Percentiles rank a stretch among this genome's conserved stretches.
Conservation (phyloP, 2,329 filamentous ascomycete genomes). For the Botrytis cinerea region DNA sequence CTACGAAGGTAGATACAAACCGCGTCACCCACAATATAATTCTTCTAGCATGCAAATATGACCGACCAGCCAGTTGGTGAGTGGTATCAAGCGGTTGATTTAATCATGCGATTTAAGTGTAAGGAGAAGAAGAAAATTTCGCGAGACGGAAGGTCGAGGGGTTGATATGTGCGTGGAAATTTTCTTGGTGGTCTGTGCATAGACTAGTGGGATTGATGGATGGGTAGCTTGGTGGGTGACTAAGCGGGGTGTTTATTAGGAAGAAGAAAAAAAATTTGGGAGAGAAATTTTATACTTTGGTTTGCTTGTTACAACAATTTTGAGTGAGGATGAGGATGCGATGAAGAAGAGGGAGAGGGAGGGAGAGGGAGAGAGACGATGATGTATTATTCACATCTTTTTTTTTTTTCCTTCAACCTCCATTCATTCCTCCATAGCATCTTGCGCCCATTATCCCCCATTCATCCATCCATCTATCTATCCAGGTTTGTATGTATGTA, state of each 20-base stretch:
- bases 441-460: not conserved
- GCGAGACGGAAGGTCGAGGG: not conserved
- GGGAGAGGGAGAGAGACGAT: too few relatives aligned
- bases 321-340: not conserved
- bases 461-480: not conserved
- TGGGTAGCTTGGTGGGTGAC: not conserved
- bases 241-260: constrained; percentile 3
- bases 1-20: not conserved
- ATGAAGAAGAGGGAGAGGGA: too few relatives aligned
- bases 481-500: not conserved
- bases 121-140: constrained; percentile 26
- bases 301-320: not conserved
- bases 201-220: not conserved
- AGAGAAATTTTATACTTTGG: not conserved
- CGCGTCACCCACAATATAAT: constrained; percentile 25
- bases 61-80: constrained; percentile 37
- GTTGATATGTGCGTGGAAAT: not conserved
- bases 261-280: too few relatives aligned
- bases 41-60: constrained; percentile 40
- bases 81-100: constrained; percentile 37
- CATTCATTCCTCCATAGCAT: too few relatives aligned
- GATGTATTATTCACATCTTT: not conserved
- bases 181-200: constrained; percentile 3
- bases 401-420: not conserved
- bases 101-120: constrained; percentile 37